phyloP scores from a whole-genome alignment of 2,329 filamentous ascomycete species.

The Pseudocercospora vitis region DNA sequence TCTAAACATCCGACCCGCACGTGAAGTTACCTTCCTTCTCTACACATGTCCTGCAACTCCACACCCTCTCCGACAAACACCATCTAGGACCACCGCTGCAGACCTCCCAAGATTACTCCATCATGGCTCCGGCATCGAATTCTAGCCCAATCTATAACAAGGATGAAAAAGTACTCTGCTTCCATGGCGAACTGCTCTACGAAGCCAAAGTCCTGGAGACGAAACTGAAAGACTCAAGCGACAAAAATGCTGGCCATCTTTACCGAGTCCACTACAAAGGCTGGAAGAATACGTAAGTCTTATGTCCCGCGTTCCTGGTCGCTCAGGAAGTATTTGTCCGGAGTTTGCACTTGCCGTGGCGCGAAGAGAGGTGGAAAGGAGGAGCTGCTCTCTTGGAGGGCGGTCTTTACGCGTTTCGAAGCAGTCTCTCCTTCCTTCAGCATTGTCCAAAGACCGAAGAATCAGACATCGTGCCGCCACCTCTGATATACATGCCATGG shows the following conservation, averaged over 20 bases:
- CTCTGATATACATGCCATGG: not conserved
- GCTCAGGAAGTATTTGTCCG: not conserved
- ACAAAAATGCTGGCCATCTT: constrained; percentile 73
- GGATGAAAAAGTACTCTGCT: constrained; percentile 93
- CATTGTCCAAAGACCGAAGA: too few species aligned
- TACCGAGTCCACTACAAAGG: constrained; percentile 99
- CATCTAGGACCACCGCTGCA: not conserved
- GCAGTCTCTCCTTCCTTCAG: not conserved
- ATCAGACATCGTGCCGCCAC: too few species aligned
- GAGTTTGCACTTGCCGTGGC: not conserved
- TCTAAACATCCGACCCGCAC: not conserved
- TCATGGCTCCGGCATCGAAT: constrained; percentile 25
- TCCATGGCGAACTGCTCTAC: constrained; percentile 95
- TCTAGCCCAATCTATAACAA: constrained; percentile 55
- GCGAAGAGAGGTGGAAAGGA: not conserved
- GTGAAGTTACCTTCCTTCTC: constrained; percentile 4
- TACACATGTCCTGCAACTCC: not conserved
- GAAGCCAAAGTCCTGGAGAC: constrained; percentile 93
- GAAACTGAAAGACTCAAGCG: constrained; percentile 59
- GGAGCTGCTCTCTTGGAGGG: not conserved
- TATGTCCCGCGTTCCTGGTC: not conserved
- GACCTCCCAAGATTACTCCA: not conserved
- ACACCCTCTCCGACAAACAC: constrained; percentile 4
- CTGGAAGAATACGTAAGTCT: constrained; percentile 90
- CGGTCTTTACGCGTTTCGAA: not conserved